phyloP scores from a whole-genome alignment of 805 yeast genomes.

The Candida xiaguanensis region DNA sequence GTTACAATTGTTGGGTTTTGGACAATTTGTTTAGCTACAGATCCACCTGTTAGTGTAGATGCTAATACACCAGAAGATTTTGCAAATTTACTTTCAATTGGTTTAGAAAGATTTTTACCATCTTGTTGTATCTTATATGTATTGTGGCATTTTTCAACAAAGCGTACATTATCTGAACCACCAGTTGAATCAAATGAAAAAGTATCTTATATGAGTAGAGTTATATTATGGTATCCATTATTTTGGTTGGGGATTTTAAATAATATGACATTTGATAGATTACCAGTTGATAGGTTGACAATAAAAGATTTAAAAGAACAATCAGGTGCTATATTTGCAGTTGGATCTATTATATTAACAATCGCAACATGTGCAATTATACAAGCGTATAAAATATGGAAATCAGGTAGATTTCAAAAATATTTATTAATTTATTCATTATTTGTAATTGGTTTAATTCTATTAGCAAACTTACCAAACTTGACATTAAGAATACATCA shows the following conservation, averaged over 20 bases:
- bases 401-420: constrained; percentile 60
- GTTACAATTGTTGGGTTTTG: constrained; percentile 68
- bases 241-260: constrained; percentile 85
- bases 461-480: constrained; percentile 55
- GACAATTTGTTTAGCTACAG: constrained; percentile 73
- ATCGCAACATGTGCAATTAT: constrained; percentile 55
- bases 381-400: constrained; percentile 81
- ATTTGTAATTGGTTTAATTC: constrained; percentile 40
- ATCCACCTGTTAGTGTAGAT: constrained; percentile 68
- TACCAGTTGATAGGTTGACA: constrained; percentile 85
- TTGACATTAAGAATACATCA: constrained; percentile 77
- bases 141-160: constrained; percentile 57
- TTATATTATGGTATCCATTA: constrained; percentile 68
- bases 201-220: constrained; percentile 40
- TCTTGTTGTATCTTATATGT: constrained; percentile 65
- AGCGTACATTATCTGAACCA: constrained; percentile 39
- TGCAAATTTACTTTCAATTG: constrained; percentile 64
- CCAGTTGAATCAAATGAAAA: constrained; percentile 7
- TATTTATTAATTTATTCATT: constrained; percentile 54
- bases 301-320: constrained; percentile 64
- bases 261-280: constrained; percentile 80
- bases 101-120: constrained; percentile 74
- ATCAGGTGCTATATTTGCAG: constrained; percentile 73
- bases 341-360: constrained; percentile 44
- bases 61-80: constrained; percentile 50